These are phyloP conservation scores for Wallemia mellicola DNA, from an alignment of 1,284 basidiomycete species.

Conservation along the genomic window DNA sequence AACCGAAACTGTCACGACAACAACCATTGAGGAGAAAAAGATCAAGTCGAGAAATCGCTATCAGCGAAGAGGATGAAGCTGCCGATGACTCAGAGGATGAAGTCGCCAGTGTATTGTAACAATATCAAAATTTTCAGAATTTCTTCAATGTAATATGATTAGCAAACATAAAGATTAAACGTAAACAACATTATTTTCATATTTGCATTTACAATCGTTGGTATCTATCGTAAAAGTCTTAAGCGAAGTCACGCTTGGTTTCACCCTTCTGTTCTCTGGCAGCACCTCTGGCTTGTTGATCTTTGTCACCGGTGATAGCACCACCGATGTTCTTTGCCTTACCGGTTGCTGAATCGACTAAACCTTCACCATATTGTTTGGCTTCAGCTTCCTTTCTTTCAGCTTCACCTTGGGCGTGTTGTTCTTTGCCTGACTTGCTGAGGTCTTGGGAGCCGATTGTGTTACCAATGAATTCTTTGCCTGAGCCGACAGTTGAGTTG, in stretches of 20 bases:
- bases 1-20: background rate
- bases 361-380: background rate
- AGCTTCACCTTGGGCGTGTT: background rate
- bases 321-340: background rate
- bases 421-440: background rate
- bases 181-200: too few relatives aligned
- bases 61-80: background rate
- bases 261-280: background rate
- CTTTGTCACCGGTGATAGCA: background rate
- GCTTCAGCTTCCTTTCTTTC: background rate
- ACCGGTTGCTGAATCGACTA: background rate
- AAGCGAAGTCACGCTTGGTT: background rate
- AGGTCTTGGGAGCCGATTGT: background rate
- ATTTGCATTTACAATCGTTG: too few relatives aligned
- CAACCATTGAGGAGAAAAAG: background rate
- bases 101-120: background rate
- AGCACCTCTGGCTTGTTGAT: background rate
- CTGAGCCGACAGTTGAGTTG: background rate
- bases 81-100: background rate
- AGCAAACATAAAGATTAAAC: too few relatives aligned
- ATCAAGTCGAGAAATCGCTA: background rate
- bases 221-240: too few relatives aligned
- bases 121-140: too few relatives aligned
- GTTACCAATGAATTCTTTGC: background rate
- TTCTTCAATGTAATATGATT: too few relatives aligned